A percentile compares a stretch with the other conserved stretches of the same genome.
Evolutionary conservation across 2,329 filamentous ascomycete genomes (phyloP).

Genomic region (Pestalotiopsis sp.): DNA sequence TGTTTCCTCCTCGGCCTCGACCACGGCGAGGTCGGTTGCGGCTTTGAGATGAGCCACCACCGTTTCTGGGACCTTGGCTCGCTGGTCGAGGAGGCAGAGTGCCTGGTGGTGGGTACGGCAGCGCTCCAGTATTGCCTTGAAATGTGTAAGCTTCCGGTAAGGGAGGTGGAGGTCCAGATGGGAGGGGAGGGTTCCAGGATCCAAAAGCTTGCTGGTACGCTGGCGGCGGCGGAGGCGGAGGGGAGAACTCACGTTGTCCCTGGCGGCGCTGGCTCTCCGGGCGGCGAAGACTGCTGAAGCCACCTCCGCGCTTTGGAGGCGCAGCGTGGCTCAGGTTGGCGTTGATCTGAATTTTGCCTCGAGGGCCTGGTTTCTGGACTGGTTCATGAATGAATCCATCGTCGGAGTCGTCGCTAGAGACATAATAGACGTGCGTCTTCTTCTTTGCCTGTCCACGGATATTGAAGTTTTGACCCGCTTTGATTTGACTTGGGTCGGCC

Average conservation of each 20-base stretch:
- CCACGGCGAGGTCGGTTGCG: background rate
- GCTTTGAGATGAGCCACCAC: background rate
- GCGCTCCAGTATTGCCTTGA: background rate
- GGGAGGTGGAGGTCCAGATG: constrained; percentile 9
- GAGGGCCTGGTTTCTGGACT: constrained; percentile 19
- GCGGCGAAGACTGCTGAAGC: constrained; percentile 3
- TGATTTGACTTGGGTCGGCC: constrained; percentile 10
- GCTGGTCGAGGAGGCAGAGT: background rate
- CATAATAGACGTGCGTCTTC: constrained; percentile 28
- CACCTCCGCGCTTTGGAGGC: background rate
- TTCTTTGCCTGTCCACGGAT: constrained; percentile 26
- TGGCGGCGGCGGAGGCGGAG: constrained; percentile 8
- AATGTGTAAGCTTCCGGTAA: constrained; percentile 4
- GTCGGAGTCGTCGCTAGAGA: constrained; percentile 33
- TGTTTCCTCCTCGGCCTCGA: background rate
- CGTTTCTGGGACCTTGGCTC: background rate
- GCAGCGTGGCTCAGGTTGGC: background rate
- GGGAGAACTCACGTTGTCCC: constrained; percentile 7
- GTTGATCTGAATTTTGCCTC: constrained; percentile 26
- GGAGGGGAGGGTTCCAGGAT: constrained; percentile 5
- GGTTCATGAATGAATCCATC: constrained; percentile 30
- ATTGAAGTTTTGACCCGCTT: constrained; percentile 20
- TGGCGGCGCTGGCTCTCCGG: constrained; percentile 4
- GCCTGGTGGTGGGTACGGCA: background rate
- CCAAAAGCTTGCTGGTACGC: background rate